phyloP scores from a whole-genome alignment of 306 rosid genomes.

The Delonix regia region DNA sequence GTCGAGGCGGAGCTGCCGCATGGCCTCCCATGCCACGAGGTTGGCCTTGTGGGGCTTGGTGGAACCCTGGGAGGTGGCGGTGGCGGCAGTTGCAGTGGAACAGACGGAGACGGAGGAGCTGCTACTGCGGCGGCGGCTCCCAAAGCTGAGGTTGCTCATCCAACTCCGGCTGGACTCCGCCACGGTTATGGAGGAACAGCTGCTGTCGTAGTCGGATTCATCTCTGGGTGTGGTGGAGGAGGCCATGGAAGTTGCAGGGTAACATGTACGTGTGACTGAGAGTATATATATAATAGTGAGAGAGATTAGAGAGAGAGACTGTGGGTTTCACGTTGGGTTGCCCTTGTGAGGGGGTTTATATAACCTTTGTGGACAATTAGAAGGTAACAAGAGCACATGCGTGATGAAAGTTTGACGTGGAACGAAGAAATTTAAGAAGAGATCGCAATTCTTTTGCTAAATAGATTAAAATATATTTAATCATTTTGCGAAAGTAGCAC shows the following conservation, averaged over 20 bases:
- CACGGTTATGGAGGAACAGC: slow-evolving; percentile 44
- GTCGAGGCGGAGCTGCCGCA: slow-evolving; percentile 57
- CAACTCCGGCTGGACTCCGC: no score
- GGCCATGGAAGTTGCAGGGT: slow-evolving; percentile 48
- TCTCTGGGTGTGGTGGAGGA: slow-evolving; percentile 43
- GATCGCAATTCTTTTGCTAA: no score
- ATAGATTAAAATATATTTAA: no score
- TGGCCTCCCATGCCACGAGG: slow-evolving; percentile 85
- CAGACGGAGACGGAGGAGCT: slow-evolving; percentile 51
- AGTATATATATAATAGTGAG: no score
- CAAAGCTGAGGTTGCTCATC: no score
- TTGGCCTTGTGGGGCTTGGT: slow-evolving; percentile 87
- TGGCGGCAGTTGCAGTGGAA: background rate
- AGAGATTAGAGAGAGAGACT: slow-evolving; percentile 15
- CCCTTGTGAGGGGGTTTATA: slow-evolving; percentile 12
- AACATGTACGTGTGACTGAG: slow-evolving; percentile 41
- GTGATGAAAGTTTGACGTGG: no score
- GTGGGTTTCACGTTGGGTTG: slow-evolving; percentile 37
- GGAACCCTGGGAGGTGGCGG: background rate
- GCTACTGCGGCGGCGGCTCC: slow-evolving; percentile 62
- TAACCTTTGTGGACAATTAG: no score
- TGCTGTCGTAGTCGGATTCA: slow-evolving; percentile 78
- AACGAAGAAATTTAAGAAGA: no score
- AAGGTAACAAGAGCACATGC: no score
- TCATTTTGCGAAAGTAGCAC: no score